Base-by-base conservation (phyloP, 495 filamentous ascomycete genomes). In the Talaromyces borbonicus region DNA sequence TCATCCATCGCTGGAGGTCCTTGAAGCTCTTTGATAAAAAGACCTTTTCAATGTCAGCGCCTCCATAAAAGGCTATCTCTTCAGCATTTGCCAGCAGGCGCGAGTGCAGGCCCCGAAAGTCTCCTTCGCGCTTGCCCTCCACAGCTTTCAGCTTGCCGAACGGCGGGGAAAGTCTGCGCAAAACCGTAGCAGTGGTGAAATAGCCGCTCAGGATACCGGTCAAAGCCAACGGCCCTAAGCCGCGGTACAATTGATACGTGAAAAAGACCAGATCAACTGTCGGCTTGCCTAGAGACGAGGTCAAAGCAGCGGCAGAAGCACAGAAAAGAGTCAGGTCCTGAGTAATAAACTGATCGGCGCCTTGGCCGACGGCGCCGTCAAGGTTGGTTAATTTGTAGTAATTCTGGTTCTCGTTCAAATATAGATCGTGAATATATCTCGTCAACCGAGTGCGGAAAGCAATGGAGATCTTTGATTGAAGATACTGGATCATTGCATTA, bases 31-130 rank as follows among this genome's bases (percentile, higher is more conserved):
- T 79, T 49, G 92, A 83, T 8, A 99, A 70, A 61, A 95, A 92
- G 1, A 78, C 73, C 58, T 86, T 88, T 62, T 99, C 93, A 67
- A 88, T 94, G 49, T 88, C 84, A 8, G 90, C 85, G 40, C 93
- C 93, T 23, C 87, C 87, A 55, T 99, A 99, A 61, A 99, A 99
- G 5, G 93, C 92, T n/a, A 99, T 81, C 58, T 99, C 93, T 65
- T 99, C 93, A 18, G 93, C 90, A 60, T 99, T 99, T 22, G 90
- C 89, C 47, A 99, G 87, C 0, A 99, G 71, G 29, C 93, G 77
- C 8, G 90, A 80, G 63, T 99, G 93, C 3, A 96, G 62, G 6
- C 83, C 81, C 49, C 92, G 75, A 64, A 97, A 97, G 49, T 96
- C 90, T 11, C 93, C 93, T 59, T 99, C 93, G 47, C 83, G 85